Percentiles rank a stretch among this genome's conserved stretches.
phyloP scores from a whole-genome alignment of 768 basidiomycete genomes.

The Zangia roseola region DNA sequence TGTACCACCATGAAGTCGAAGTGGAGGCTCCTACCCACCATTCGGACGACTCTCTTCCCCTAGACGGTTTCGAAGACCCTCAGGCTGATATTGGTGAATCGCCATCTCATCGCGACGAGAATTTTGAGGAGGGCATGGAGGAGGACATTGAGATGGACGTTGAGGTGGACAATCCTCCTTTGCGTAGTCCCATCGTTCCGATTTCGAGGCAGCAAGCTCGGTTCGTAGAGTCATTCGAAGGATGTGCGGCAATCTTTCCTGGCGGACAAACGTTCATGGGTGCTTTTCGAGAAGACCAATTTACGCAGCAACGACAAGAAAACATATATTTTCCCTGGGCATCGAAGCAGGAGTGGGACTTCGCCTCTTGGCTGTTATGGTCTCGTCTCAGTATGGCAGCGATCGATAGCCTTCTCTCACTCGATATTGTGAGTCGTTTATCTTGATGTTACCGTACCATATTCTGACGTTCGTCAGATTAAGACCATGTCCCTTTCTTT shows the following conservation, averaged over 20 bases:
- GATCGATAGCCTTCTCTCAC: constrained; percentile 29
- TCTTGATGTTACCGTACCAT: background rate
- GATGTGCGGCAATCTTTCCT: background rate
- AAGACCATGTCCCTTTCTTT: background rate
- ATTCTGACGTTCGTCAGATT: background rate
- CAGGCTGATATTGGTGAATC: background rate
- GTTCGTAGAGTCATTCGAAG: background rate
- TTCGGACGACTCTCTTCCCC: background rate
- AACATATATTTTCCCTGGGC: background rate
- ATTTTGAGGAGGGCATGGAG: too few species aligned
- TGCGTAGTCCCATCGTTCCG: too few species aligned
- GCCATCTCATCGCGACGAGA: too few species aligned
- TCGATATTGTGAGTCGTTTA: constrained; percentile 20
- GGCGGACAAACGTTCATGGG: background rate
- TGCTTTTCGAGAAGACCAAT: background rate
- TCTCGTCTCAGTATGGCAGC: constrained; percentile 30
- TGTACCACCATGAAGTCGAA: background rate
- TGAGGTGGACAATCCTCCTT: too few species aligned
- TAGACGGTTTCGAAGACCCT: background rate
- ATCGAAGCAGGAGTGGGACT: background rate
- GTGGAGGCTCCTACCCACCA: too few species aligned
- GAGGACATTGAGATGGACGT: background rate
- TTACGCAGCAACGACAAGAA: background rate
- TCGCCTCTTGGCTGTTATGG: constrained; percentile 27
- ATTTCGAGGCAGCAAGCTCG: too few species aligned